Evolutionary conservation across 805 yeast genomes (phyloP).

Genomic region (Nakazawaea ishiwadae): DNA sequence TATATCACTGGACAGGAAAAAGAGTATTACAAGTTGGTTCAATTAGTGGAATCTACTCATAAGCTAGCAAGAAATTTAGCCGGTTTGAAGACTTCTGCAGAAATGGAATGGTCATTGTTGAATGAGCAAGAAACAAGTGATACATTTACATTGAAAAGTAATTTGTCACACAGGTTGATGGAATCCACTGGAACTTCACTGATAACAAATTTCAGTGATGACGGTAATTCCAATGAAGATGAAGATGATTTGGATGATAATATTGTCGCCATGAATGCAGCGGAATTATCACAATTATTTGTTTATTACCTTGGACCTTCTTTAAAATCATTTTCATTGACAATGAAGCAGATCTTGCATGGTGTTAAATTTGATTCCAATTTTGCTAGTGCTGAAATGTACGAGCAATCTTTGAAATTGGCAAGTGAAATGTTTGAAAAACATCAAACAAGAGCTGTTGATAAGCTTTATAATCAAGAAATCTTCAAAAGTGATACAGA

Average conservation of each 20-base stretch:
- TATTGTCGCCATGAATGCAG: slow-evolving; percentile 23
- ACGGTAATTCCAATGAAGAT: slow-evolving; percentile 7
- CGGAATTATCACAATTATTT: slow-evolving; percentile 59
- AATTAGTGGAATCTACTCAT: slow-evolving; percentile 47
- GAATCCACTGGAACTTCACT: background rate
- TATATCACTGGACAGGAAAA: slow-evolving; percentile 47
- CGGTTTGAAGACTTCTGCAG: slow-evolving; percentile 64
- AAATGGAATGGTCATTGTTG: slow-evolving; percentile 57
- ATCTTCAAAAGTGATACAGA: slow-evolving; percentile 37
- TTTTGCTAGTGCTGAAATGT: slow-evolving; percentile 35
- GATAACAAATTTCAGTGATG: background rate
- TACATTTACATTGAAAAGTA: slow-evolving; percentile 23
- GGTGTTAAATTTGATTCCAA: slow-evolving; percentile 51
- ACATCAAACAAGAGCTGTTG: slow-evolving; percentile 55
- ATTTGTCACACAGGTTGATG: slow-evolving; percentile 14
- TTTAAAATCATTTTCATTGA: slow-evolving; percentile 57
- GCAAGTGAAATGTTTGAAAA: slow-evolving; percentile 53
- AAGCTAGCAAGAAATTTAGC: slow-evolving; percentile 53
- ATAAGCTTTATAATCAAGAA: slow-evolving; percentile 51
- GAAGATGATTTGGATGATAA: slow-evolving; percentile 22
- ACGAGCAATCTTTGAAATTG: slow-evolving; percentile 37
- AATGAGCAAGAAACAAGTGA: slow-evolving; percentile 21
- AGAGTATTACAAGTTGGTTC: slow-evolving; percentile 41
- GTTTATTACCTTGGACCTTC: slow-evolving; percentile 70
- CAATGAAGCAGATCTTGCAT: slow-evolving; percentile 55